Base-by-base conservation (phyloP, 192 early-diverging fungal genomes). In the Umbelopsis sp. region DNA sequence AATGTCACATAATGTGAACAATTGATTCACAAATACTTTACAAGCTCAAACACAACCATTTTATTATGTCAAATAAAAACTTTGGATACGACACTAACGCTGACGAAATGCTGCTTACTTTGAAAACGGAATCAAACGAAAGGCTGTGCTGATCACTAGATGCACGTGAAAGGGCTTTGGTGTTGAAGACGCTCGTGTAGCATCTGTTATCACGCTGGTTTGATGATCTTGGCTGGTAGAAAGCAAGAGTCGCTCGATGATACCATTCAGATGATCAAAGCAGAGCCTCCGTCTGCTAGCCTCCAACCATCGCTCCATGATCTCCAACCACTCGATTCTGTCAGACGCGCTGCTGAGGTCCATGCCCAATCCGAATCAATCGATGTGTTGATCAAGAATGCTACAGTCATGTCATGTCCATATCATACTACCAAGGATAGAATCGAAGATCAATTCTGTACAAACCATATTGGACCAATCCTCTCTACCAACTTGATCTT, bases 341-440 rank as follows among this genome's bases (percentile, higher is more conserved):
- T 83, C 54, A 76, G 73, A 26, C 44, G 43, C 3, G 81, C 80
- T 67, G 82, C 78, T 21, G 47, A 67, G 31, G 83, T 85, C 62
- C 68, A 80, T 14, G 45, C 56, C 16, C 54, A 71, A 11, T 45
- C 81, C 44, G 45, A 38, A 29, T 22, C 69, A 9, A 47, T 85
- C 10, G 74, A 84, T 29, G n/a, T 80, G 2, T 43, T 85, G 24
- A 79, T 85, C 2, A 70, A 72, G 70, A 85, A 84, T 44, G 82
- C 84, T 24, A 86, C 86, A 7, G 82, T 92, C n/a, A 91, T 92
- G 90, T 74, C 76, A 29, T 71, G 77, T 8, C 88, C 91, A 2
- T 83, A 77, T 20, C 45, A 70, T 0, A 80, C 85, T 38, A 81
- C 85, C 36, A 75, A 67, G 31, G 85, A 92, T 49, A 85, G 84